These are phyloP conservation scores for Gracilariopsis chorda DNA, from an alignment of 23 red algal species.

Conservation along the genomic window DNA sequence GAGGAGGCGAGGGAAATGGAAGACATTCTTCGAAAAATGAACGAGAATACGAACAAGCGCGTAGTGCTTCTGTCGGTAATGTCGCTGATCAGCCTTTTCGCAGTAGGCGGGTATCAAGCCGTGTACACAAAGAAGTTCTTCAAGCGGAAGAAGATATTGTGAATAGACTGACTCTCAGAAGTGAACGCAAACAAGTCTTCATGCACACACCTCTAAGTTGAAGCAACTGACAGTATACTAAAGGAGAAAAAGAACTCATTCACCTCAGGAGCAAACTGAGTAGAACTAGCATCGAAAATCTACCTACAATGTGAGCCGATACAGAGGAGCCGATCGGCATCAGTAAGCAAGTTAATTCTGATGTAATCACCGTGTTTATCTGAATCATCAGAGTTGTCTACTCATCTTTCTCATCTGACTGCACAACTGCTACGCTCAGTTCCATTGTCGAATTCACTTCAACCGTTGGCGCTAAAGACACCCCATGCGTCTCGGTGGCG, in stretches of 20 bases:
- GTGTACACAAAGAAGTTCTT: conserved; percentile 64
- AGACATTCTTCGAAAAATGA: conserved; percentile 22
- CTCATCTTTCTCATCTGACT: neutral
- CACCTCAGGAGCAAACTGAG: neutral
- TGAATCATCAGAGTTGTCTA: conserved; percentile 13
- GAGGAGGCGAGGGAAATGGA: conserved; percentile 53
- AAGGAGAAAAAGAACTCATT: neutral
- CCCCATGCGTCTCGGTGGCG: neutral
- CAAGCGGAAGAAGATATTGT: conserved; percentile 67
- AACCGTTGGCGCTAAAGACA: neutral
- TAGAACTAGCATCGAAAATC: conserved; percentile 27
- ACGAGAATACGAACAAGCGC: conserved; percentile 53
- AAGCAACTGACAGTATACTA: neutral
- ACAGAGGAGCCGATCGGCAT: neutral
- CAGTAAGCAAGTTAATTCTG: conserved; percentile 1
- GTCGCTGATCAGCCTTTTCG: conserved; percentile 33
- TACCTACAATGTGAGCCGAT: neutral
- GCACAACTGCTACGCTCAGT: neutral
- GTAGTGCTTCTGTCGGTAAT: conserved; percentile 45
- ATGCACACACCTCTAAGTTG: neutral
- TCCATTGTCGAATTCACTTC: neutral
- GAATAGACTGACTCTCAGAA: neutral
- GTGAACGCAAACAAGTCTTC: neutral
- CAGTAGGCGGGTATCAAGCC: conserved; percentile 54
- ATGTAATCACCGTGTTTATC: conserved; percentile 2